Conservation (phyloP, 164 flowering plant genomes). For the Annona cherimola region DNA sequence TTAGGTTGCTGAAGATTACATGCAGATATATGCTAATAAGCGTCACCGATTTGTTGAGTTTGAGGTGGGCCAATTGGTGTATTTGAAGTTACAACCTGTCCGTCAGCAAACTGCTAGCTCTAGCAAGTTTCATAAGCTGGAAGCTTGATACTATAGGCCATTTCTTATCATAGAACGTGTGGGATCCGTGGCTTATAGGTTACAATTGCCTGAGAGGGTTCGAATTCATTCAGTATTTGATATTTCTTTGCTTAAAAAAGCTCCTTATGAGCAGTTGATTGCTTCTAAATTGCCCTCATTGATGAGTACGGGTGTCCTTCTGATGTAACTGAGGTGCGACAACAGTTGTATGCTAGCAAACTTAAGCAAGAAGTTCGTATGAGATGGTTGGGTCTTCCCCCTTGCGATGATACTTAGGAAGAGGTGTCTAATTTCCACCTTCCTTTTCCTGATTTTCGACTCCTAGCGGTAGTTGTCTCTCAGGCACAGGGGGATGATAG, state of each 20-base stretch:
- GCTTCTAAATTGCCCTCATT: no score
- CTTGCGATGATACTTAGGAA: no score
- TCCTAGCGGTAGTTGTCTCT: no score
- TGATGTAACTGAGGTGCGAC: no score
- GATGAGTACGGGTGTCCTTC: no score
- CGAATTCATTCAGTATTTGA: background rate
- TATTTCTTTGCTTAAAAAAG: background rate
- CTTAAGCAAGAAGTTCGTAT: no score
- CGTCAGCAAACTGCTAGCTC: background rate
- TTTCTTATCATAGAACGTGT: background rate
- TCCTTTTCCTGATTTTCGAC: no score
- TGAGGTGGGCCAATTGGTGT: conserved; percentile 13
- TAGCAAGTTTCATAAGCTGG: background rate
- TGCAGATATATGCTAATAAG: background rate
- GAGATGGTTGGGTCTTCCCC: no score
- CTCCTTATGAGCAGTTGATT: no score
- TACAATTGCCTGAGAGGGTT: background rate
- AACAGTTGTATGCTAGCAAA: no score
- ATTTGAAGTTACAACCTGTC: conserved; percentile 7
- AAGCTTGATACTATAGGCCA: background rate
- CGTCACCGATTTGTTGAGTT: background rate
- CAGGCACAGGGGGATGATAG: no score
- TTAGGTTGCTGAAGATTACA: background rate
- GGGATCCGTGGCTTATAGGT: background rate
- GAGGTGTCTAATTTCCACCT: no score